Evolutionary conservation across 2,329 filamentous ascomycete species (phyloP), one percentile per base, ranked within the genome.

Genomic region (Penicillium fuscoglaucum): DNA sequence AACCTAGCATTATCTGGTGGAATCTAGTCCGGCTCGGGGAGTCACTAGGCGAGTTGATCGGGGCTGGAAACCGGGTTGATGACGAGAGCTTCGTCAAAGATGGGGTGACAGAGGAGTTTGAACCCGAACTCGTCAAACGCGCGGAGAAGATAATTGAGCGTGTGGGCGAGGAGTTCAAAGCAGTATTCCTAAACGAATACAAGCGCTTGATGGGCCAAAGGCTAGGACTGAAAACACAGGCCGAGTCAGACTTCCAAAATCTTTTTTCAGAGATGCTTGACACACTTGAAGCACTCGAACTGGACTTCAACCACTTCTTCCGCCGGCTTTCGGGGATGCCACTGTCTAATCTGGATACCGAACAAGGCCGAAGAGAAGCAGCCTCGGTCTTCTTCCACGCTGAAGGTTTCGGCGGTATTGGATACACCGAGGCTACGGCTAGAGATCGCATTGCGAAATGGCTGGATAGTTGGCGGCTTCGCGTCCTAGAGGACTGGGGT

Each of bases 1-100:
- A 99, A 72, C 93, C 95, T 0, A 93, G 88, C 44, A 90, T 99
- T 57, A 95, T 99, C 70, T 99, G 95, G 95, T 99, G 95, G 95
- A 98, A 98, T 69, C 82, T 98, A 0, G 91, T 97, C 1, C 87
- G 95, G 1, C 83, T 99, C 0, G 95, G 92, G 57, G 95, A 99
- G 77, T 85, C 90, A 0, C 73, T 99, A 0, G 95, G 91, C 21
- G 95, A 98, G 75, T 81, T 96, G 1, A 86, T 99, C 56, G 95
- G 93, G 19, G 85, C 89, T 0, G 93, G 90, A 0, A 76, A 82
- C 1, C 78, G 81, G 39, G 87, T 93, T 33, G 93, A 99, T 68
- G 84, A 88, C 12, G 75, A 84, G 1, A 79, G 79, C 1, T 97
- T 96, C 67, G 77, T 90, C 6, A 80, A 84, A 9, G 83, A 91